Evolutionary conservation across 2,329 filamentous ascomycete species (phyloP).

Genomic region (Gyromitra esculenta): DNA sequence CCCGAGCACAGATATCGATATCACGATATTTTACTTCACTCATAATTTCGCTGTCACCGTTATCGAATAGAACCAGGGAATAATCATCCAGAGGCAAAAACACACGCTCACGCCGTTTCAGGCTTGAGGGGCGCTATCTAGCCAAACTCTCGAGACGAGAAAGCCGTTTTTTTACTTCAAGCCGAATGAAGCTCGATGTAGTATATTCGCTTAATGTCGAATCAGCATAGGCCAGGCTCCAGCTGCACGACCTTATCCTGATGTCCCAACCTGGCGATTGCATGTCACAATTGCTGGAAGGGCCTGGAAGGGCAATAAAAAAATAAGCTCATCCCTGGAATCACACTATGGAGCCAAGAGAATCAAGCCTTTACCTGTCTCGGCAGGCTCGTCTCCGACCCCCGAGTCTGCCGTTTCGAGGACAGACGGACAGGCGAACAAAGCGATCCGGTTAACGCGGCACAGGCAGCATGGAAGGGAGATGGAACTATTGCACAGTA

Average conservation of each 20-base stretch:
- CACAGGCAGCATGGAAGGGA: not conserved
- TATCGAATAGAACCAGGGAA: too few species aligned
- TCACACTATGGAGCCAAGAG: not conserved
- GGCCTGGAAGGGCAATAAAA: not conserved
- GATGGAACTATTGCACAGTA: not conserved
- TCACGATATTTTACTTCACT: too few species aligned
- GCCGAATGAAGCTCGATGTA: not conserved
- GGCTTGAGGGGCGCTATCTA: not conserved
- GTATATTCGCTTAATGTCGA: not conserved
- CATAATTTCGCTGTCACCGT: too few species aligned
- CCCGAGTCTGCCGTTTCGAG: not conserved
- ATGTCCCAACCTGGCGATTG: not conserved
- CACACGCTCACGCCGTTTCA: not conserved
- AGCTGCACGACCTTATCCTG: not conserved
- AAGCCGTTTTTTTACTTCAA: not conserved
- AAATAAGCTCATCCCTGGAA: slow-evolving; percentile 32
- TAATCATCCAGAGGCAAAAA: not conserved
- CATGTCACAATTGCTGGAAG: not conserved
- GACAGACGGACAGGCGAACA: slow-evolving; percentile 2
- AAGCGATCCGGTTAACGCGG: slow-evolving; percentile 29
- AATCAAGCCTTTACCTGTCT: not conserved
- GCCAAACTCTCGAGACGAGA: not conserved
- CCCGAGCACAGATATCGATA: too few species aligned
- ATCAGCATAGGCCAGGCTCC: not conserved
- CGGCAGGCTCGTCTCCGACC: slow-evolving; percentile 1